Percentiles rank a stretch among this genome's conserved stretches.
These are phyloP conservation scores for Saururus chinensis DNA, from an alignment of 164 flowering plant genomes.

Conservation along the genomic window DNA sequence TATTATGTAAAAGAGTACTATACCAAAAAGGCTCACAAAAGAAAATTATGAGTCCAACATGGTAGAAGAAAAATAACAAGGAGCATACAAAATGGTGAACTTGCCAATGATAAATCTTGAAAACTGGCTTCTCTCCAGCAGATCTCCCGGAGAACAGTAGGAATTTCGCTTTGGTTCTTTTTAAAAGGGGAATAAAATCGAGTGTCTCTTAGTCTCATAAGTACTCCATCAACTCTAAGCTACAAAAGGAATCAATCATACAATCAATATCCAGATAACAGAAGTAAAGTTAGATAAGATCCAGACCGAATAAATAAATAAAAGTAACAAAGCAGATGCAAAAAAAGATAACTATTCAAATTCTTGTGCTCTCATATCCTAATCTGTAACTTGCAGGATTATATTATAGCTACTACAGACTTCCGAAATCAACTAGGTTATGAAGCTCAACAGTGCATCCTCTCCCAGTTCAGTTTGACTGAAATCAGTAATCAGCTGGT, in stretches of 20 bases:
- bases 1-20: background rate
- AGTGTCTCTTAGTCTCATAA: constrained; percentile 91
- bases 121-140: constrained; percentile 96
- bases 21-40: background rate
- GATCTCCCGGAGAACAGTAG: constrained; percentile 62
- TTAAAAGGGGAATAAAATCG: constrained; percentile 69
- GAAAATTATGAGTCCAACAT: background rate
- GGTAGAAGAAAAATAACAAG: background rate
- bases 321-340: background rate
- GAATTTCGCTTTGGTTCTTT: constrained; percentile 16
- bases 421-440: too few relatives aligned
- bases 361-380: too few relatives aligned
- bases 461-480: too few relatives aligned
- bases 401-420: too few relatives aligned
- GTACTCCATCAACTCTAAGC: constrained; percentile 98
- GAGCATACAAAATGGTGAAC: constrained; percentile 7
- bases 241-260: constrained; percentile 14
- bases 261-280: too few relatives aligned
- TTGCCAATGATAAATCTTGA: constrained; percentile 58
- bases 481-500: too few relatives aligned
- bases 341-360: background rate
- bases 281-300: background rate
- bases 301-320: background rate
- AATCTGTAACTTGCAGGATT: too few relatives aligned
- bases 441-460: too few relatives aligned